phyloP scores from a whole-genome alignment of 139 green algal genomes.

The Tetraselmis striata region DNA sequence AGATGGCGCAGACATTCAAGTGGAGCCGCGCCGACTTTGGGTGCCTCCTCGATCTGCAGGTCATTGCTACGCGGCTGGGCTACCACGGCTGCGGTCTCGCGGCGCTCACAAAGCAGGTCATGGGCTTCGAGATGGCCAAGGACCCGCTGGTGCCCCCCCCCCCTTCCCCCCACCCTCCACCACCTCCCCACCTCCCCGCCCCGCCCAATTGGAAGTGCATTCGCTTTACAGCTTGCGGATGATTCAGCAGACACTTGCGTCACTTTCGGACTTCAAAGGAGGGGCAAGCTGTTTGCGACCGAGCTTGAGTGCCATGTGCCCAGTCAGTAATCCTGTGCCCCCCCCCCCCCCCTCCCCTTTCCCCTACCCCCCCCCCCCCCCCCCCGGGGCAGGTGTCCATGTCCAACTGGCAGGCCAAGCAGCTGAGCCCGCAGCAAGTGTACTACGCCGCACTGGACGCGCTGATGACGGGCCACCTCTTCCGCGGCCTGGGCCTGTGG shows the following conservation, averaged over 20 bases:
- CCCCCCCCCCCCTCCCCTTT: background rate
- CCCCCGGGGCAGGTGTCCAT: conserved; percentile 18
- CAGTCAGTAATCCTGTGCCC: too few relatives aligned
- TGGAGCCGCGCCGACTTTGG: conserved; percentile 9
- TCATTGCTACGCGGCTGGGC: conserved; percentile 24
- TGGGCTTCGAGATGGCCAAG: conserved; percentile 37
- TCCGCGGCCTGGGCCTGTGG: conserved; percentile 46
- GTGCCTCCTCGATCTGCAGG: conserved; percentile 27
- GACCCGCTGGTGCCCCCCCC: background rate
- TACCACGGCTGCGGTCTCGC: conserved; percentile 32
- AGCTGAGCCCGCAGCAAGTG: conserved; percentile 23
- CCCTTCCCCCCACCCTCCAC: background rate
- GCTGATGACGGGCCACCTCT: conserved; percentile 32
- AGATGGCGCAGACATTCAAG: conserved; percentile 43
- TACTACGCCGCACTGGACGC: conserved; percentile 51
- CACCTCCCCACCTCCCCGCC: background rate
- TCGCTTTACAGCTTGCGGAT: too few relatives aligned
- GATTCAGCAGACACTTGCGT: too few relatives aligned
- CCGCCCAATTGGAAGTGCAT: too few relatives aligned
- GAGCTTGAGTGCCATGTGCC: too few relatives aligned
- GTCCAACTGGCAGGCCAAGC: conserved; percentile 41
- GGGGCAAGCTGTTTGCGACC: too few relatives aligned
- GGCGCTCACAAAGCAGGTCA: conserved; percentile 28
- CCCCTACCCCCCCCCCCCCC: background rate
- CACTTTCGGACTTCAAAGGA: too few relatives aligned